phyloP scores from a whole-genome alignment of 2,329 filamentous ascomycete genomes.

The Colletotrichum godetiae region DNA sequence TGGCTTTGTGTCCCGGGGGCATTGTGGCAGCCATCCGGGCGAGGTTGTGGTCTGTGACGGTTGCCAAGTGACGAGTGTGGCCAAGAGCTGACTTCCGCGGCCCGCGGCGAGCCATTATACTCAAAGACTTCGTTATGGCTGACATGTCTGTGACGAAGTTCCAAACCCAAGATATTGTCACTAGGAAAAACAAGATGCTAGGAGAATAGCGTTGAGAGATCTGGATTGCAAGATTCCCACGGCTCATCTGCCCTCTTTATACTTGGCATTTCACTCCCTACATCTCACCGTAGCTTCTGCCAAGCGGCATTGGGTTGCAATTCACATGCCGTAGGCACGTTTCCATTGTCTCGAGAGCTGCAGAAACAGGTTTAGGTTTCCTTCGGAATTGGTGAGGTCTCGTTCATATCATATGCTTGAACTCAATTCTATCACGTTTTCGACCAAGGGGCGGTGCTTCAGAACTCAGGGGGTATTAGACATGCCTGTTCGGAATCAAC shows the following conservation, averaged over 20 bases:
- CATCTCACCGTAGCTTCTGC: background rate
- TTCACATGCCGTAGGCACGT: constrained; percentile 10
- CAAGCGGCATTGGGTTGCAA: constrained; percentile 1
- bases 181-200: background rate
- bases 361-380: constrained; percentile 1
- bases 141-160: constrained; percentile 1
- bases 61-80: constrained; percentile 18
- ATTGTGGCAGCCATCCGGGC: constrained; percentile 25
- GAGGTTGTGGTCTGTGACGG: constrained; percentile 28
- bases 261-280: background rate
- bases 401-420: constrained; percentile 15
- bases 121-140: constrained; percentile 18
- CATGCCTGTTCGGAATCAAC: background rate
- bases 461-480: background rate
- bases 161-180: background rate
- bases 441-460: background rate
- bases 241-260: constrained; percentile 13
- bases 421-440: background rate
- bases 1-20: constrained; percentile 32
- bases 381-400: constrained; percentile 12
- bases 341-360: background rate
- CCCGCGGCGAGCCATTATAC: constrained; percentile 16
- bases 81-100: constrained; percentile 3
- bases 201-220: background rate
- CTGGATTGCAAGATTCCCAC: background rate